Percentiles rank a stretch among this genome's conserved stretches.
Conservation (phyloP, 257 asterid genomes). For the Forsythia suspensa region DNA sequence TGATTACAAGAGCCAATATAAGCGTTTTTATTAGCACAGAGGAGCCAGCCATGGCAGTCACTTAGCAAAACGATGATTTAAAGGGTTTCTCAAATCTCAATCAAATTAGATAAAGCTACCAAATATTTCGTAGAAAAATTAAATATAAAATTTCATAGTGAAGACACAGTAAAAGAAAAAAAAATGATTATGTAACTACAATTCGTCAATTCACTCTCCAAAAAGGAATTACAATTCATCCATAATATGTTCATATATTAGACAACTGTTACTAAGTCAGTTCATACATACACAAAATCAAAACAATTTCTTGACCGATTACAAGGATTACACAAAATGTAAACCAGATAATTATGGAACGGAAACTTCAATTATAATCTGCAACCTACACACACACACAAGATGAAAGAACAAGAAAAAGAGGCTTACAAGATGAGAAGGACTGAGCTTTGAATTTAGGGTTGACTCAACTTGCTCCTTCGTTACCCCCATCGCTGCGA, state of each 20-base stretch:
- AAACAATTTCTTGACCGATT: neutral
- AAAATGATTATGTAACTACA: neutral
- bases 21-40: neutral
- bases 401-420: neutral
- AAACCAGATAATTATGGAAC: neutral
- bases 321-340: neutral
- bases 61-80: neutral
- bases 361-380: neutral
- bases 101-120: neutral
- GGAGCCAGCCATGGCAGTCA: neutral
- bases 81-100: neutral
- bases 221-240: neutral
- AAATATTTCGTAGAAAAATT: neutral
- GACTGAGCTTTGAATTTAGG: conserved; percentile 58
- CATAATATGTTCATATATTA: neutral
- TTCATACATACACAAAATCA: neutral
- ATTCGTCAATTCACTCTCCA: neutral
- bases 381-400: neutral
- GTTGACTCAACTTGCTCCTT: conserved; percentile 76
- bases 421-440: conserved; percentile 66
- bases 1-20: neutral
- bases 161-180: neutral
- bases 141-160: neutral
- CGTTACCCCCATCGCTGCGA: conserved; percentile 60
- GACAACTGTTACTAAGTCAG: neutral